These are phyloP conservation scores for Bipolaris zeicola DNA, from an alignment of 2,329 filamentous ascomycete genomes.

Conservation along the genomic window DNA sequence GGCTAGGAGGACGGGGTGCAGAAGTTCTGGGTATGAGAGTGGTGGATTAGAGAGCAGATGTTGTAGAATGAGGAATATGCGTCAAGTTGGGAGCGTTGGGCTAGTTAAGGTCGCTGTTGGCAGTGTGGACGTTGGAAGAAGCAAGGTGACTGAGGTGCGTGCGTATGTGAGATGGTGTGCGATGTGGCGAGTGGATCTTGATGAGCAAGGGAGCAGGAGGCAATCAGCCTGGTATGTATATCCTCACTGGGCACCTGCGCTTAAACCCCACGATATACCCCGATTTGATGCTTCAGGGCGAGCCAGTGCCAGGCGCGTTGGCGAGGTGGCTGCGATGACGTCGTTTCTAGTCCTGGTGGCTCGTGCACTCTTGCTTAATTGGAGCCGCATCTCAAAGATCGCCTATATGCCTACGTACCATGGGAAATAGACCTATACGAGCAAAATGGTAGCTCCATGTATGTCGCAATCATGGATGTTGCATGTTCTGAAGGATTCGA, in stretches of 20 bases:
- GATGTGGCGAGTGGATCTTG: conserved; percentile 10
- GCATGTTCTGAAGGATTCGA: conserved; percentile 9
- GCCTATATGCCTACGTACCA: not conserved
- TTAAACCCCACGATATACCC: conserved; percentile 17
- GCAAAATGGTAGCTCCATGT: not conserved
- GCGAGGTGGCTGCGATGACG: conserved; percentile 15
- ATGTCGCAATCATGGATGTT: not conserved
- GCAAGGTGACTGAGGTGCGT: not conserved
- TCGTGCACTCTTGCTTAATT: conserved; percentile 17
- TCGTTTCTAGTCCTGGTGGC: conserved; percentile 13
- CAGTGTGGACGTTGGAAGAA: conserved; percentile 1
- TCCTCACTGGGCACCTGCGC: conserved; percentile 9
- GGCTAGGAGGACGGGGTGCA: conserved; percentile 30
- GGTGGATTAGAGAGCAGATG: conserved; percentile 8
- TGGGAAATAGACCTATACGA: not conserved
- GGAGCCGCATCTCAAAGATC: conserved; percentile 20
- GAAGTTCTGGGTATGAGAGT: conserved; percentile 15
- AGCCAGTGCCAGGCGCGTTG: conserved; percentile 6
- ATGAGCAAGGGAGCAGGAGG: conserved; percentile 12
- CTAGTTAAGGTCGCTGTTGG: conserved; percentile 2
- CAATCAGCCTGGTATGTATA: conserved; percentile 15
- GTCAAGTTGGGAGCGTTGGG: conserved; percentile 8
- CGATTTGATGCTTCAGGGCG: conserved; percentile 13
- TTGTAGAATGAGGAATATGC: conserved; percentile 11
- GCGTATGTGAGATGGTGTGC: not conserved